These are phyloP conservation scores for Dactylellina cionopaga DNA, from an alignment of 2,329 filamentous ascomycete species.

Conservation along the genomic window DNA sequence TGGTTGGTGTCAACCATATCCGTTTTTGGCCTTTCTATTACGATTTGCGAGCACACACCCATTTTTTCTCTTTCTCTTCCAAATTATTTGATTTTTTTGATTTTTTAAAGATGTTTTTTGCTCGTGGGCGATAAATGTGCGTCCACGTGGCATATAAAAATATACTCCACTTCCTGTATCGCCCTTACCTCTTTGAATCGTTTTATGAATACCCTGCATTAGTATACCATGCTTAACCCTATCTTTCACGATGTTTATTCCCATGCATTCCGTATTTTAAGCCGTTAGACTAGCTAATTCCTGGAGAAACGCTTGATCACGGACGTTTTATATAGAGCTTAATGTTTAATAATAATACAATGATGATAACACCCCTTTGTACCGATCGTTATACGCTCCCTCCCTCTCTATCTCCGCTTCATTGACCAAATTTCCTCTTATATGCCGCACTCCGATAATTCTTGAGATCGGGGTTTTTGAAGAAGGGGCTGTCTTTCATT, in stretches of 20 bases:
- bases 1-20: too few relatives aligned
- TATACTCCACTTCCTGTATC: slow-evolving; percentile 7
- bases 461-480: too few relatives aligned
- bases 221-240: slow-evolving; percentile 2
- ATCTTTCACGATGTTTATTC: not conserved
- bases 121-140: slow-evolving; percentile 5
- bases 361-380: not conserved
- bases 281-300: slow-evolving; percentile 10
- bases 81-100: not conserved
- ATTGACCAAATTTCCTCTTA: slow-evolving; percentile 22
- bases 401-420: too few relatives aligned
- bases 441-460: slow-evolving; percentile 8
- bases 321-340: slow-evolving; percentile 22
- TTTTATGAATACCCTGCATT: slow-evolving; percentile 39
- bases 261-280: slow-evolving; percentile 24
- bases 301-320: slow-evolving; percentile 8
- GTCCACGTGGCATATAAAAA: slow-evolving; percentile 31
- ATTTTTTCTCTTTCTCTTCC: not conserved
- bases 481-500: not conserved
- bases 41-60: not conserved
- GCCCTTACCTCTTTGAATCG: slow-evolving; percentile 2
- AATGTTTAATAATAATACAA: slow-evolving; percentile 9
- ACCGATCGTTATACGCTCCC: too few relatives aligned
- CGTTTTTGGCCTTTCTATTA: not conserved
- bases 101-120: not conserved